Conservation (phyloP, 495 filamentous ascomycete genomes). For the Pyrenula aspistea region DNA sequence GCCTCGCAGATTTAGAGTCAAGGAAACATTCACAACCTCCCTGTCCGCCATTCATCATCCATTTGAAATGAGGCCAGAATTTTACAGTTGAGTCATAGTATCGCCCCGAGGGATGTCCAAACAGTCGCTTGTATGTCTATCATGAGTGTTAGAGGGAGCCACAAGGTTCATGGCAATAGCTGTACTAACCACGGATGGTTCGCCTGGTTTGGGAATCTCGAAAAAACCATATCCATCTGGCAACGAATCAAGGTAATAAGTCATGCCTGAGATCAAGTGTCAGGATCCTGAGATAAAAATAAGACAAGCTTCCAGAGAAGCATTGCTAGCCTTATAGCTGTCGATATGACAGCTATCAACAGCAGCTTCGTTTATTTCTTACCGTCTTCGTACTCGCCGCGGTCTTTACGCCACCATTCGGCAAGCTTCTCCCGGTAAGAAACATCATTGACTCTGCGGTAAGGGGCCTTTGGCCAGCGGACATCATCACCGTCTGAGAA, state of each 20-base stretch:
- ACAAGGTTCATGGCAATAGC: neutral
- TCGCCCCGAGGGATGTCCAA: conserved; percentile 38
- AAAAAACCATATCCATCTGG: conserved; percentile 42
- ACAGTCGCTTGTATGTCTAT: conserved; percentile 40
- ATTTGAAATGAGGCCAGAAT: conserved; percentile 47
- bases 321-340: no score
- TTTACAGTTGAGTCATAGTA: conserved; percentile 36
- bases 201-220: conserved; percentile 26
- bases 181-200: conserved; percentile 23
- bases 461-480: neutral
- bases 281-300: no score
- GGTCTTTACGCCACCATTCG: conserved; percentile 23
- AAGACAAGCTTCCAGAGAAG: no score
- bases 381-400: conserved; percentile 21
- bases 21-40: conserved; percentile 24
- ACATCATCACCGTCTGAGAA: neutral
- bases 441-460: conserved; percentile 4
- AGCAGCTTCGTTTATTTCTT: neutral
- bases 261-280: conserved; percentile 21
- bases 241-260: conserved; percentile 37
- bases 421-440: conserved; percentile 22
- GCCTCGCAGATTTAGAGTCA: conserved; percentile 8
- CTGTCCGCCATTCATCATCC: conserved; percentile 35
- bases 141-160: neutral
- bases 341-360: no score